phyloP scores from a whole-genome alignment of 805 yeast species.

The Wickerhamiella domercqiae region DNA sequence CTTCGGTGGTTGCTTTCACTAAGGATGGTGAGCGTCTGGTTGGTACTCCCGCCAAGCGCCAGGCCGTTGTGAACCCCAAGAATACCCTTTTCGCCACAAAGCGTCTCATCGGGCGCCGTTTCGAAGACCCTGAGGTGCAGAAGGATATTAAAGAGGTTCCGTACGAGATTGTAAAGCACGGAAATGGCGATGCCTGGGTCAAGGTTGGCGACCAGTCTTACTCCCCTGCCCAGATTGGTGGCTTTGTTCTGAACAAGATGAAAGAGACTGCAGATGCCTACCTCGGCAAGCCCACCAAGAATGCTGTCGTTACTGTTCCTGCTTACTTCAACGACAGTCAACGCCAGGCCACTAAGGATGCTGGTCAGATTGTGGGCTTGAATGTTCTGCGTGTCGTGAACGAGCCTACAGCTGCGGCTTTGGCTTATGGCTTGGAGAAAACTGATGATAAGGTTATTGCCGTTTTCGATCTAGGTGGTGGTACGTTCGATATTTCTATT shows the following conservation, averaged over 20 bases:
- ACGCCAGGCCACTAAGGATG: conserved; percentile 91
- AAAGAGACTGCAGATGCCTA: conserved; percentile 94
- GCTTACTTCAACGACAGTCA: conserved; percentile 85
- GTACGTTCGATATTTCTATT: conserved; percentile 94
- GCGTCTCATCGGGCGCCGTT: conserved; percentile 88
- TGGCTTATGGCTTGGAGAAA: conserved; percentile 89
- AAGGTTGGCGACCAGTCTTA: conserved; percentile 76
- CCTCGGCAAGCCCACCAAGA: conserved; percentile 71
- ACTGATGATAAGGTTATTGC: conserved; percentile 75
- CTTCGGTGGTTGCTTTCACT: conserved; percentile 90
- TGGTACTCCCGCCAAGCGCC: conserved; percentile 93
- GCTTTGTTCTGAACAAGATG: conserved; percentile 88
- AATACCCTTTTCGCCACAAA: conserved; percentile 91
- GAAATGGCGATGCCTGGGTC: conserved; percentile 93
- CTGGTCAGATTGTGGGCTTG: conserved; percentile 92
- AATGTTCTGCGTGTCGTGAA: conserved; percentile 79
- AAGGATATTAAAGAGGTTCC: conserved; percentile 79
- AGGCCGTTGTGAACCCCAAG: conserved; percentile 86
- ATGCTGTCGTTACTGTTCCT: conserved; percentile 85
- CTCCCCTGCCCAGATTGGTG: conserved; percentile 94
- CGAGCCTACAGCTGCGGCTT: conserved; percentile 89
- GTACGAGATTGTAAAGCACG: conserved; percentile 76
- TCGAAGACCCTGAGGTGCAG: conserved; percentile 78
- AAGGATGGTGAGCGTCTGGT: conserved; percentile 82
- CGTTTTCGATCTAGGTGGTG: conserved; percentile 96